Evolutionary conservation across 2,329 filamentous ascomycete species (phyloP).

Genomic region (Cladobotryum mycophilum): DNA sequence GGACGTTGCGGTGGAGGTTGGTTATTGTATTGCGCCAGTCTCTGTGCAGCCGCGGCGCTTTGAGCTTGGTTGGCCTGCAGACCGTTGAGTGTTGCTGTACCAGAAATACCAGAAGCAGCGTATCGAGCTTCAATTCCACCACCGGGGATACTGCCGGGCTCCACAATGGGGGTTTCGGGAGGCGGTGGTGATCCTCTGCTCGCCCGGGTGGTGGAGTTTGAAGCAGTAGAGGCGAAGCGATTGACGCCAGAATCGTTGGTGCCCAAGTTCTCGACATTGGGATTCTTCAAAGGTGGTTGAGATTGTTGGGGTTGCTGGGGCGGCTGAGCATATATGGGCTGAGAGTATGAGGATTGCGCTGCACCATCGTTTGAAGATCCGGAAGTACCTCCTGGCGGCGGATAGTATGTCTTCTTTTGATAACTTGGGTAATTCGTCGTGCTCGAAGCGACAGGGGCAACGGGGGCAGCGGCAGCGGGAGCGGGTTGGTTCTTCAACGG

Average conservation of each 20-base stretch:
- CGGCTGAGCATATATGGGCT: slow-evolving; percentile 1
- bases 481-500: slow-evolving; percentile 41
- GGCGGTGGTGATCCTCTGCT: slow-evolving; percentile 90
- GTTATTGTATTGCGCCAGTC: slow-evolving; percentile 68
- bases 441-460: slow-evolving; percentile 25
- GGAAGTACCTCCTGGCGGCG: slow-evolving; percentile 42
- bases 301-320: slow-evolving; percentile 10
- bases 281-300: slow-evolving; percentile 14
- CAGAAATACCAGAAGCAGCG: slow-evolving; percentile 84
- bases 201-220: slow-evolving; percentile 86
- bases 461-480: slow-evolving; percentile 30
- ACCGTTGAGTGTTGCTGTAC: slow-evolving; percentile 72
- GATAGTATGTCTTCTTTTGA: slow-evolving; percentile 50
- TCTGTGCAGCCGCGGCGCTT: slow-evolving; percentile 75
- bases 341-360: slow-evolving; percentile 1
- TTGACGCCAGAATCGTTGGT: slow-evolving; percentile 48
- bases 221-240: slow-evolving; percentile 73
- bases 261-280: slow-evolving; percentile 19
- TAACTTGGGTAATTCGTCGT: slow-evolving; percentile 42
- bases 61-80: slow-evolving; percentile 55
- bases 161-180: slow-evolving; percentile 81
- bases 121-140: slow-evolving; percentile 88
- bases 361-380: slow-evolving; percentile 27
- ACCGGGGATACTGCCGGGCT: slow-evolving; percentile 61
- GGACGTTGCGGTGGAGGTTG: slow-evolving; percentile 48